Base-by-base conservation (phyloP, 176 grass and related monocot species). In the Coix lacrymajobi region DNA sequence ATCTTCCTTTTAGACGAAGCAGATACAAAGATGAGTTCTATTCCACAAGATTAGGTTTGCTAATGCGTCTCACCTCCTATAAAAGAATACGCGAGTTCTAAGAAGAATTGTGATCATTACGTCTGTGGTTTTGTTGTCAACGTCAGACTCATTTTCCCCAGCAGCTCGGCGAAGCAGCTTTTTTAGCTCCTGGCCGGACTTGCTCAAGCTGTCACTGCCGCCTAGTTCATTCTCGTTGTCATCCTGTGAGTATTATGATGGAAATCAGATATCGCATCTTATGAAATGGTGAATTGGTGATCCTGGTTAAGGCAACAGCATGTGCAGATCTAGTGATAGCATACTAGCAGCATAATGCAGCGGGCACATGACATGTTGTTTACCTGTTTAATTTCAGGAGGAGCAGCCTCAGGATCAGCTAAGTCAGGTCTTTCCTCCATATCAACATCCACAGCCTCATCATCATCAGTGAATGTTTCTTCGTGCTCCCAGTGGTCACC, bases 401-500 rank as follows among this genome's bases (percentile, higher is more conserved):
- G n/a, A n/a, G n/a, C 87, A 72, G 82, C 89, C 62, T 98, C 89
- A 32, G 89, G 87, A 85, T 93, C 85, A 57, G 87, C 87, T 77
- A 95, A 80, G 80, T 95, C 92, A 84, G 88, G 62, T 78, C 89
- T 82, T 94, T 98, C 87, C 68, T 88, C 92, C 71, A 82, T 83
- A 72, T 98, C 90, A 84, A 89, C 63, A 38, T 91, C 91, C 41
- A 86, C 56, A 65, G 87, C 87, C 73, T 98, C 96, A 49, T 95
- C 95, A 69, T 98, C 96, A 77, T 98, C 92, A 49, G 92, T 98
- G 77, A 98, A 98, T 75, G 66, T 90, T 75, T 98, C 96, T 85
- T 90, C 87, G 64, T 98, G 96, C 62, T 98, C 96, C 96, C 96
- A 98, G 70, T 98, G 79, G 43, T 98, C 96, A 91, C 96, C 90